These are phyloP conservation scores for Aspergillus clavatus DNA, from an alignment of 2,329 filamentous ascomycete species.

Conservation along the genomic window DNA sequence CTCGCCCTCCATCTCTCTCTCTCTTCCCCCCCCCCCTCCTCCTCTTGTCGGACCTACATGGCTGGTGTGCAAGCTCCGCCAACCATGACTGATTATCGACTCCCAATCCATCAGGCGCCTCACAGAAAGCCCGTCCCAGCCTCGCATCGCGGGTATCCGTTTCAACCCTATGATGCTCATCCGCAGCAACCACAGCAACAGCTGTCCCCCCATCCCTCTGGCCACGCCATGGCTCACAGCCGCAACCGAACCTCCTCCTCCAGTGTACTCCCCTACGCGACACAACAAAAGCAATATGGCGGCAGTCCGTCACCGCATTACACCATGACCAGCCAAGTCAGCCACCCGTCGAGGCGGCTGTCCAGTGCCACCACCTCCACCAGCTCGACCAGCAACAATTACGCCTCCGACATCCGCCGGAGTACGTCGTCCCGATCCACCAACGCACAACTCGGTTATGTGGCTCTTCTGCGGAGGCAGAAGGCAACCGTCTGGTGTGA, in stretches of 20 bases:
- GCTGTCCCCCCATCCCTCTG: constrained; percentile 24
- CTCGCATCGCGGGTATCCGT: constrained; percentile 21
- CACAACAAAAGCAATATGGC: constrained; percentile 23
- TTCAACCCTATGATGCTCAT: constrained; percentile 24
- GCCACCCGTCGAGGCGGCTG: constrained; percentile 29
- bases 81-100: constrained; percentile 37
- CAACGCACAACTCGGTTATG: constrained; percentile 68
- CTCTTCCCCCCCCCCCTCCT: neutral
- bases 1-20: neutral
- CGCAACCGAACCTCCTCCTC: constrained; percentile 41
- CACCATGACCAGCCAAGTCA: constrained; percentile 21
- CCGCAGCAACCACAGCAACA: constrained; percentile 14
- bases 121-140: constrained; percentile 27
- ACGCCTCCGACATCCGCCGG: constrained; percentile 51
- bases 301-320: constrained; percentile 23
- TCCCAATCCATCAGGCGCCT: constrained; percentile 33
- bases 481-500: constrained; percentile 99
- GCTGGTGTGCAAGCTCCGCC: constrained; percentile 24
- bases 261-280: constrained; percentile 25
- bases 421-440: constrained; percentile 77
- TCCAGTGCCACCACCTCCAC: constrained; percentile 41
- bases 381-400: constrained; percentile 35
- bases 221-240: constrained; percentile 26
- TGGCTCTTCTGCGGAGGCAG: constrained; percentile 91
- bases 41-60: constrained; percentile 15